These are phyloP conservation scores for Apiospora saccharicola DNA, from an alignment of 2,329 filamentous ascomycete genomes.

Conservation along the genomic window DNA sequence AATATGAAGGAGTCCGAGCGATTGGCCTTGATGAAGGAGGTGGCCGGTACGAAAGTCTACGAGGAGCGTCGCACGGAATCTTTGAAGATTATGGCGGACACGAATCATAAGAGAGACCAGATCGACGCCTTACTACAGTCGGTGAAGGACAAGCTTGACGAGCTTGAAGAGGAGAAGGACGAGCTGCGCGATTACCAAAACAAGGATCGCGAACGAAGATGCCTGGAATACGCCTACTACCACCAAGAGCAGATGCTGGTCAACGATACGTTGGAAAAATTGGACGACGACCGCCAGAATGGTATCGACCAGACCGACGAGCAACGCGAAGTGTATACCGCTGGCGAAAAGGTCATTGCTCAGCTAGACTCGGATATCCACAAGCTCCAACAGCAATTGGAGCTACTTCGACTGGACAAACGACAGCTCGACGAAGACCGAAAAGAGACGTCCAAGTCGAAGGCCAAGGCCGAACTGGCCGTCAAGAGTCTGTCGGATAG, in stretches of 20 bases:
- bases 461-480: conserved; percentile 87
- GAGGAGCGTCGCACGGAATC: conserved; percentile 91
- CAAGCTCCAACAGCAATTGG: conserved; percentile 80
- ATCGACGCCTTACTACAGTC: conserved; percentile 92
- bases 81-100: conserved; percentile 95
- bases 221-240: conserved; percentile 93
- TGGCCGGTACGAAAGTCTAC: conserved; percentile 98
- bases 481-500: conserved; percentile 84
- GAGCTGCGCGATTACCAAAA: conserved; percentile 94
- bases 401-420: conserved; percentile 84
- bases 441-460: conserved; percentile 78
- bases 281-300: conserved; percentile 82
- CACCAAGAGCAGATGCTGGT: conserved; percentile 86
- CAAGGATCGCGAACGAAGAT: conserved; percentile 89
- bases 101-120: conserved; percentile 91
- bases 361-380: conserved; percentile 81
- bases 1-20: conserved; percentile 98
- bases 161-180: conserved; percentile 97
- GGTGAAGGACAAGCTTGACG: conserved; percentile 86
- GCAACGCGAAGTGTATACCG: conserved; percentile 76
- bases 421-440: conserved; percentile 89
- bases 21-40: conserved; percentile 90
- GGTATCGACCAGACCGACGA: conserved; percentile 87
- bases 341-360: conserved; percentile 80
- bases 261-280: conserved; percentile 76